These are phyloP conservation scores for Dittrichia graveolens DNA, from an alignment of 129 eudicot species.

Conservation along the genomic window DNA sequence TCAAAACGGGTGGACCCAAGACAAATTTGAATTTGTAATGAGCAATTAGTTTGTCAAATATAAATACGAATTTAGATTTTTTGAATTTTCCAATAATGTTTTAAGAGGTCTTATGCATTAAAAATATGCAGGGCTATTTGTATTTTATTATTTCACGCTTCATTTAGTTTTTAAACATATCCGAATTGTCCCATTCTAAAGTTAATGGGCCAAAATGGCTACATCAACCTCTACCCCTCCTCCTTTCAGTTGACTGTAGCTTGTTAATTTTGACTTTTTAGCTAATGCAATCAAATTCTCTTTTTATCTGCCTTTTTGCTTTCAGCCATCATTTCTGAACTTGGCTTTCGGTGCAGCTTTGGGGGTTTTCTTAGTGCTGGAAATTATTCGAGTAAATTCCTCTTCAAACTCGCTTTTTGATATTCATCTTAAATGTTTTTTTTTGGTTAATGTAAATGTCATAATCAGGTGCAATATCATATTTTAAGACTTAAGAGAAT, in stretches of 20 bases:
- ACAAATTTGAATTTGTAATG: background rate
- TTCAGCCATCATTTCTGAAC: slow-evolving; percentile 83
- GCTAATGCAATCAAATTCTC: slow-evolving; percentile 15
- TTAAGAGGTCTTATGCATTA: slow-evolving; percentile 5
- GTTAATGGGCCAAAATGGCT: background rate
- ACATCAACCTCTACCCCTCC: background rate
- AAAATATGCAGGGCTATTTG: background rate
- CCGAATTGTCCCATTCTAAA: background rate
- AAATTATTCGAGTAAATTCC: slow-evolving; percentile 82
- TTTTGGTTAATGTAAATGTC: slow-evolving; percentile 4
- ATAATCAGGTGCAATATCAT: background rate
- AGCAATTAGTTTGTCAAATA: background rate
- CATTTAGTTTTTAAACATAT: background rate
- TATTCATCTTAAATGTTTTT: background rate
- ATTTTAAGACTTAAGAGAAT: background rate
- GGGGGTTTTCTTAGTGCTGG: slow-evolving; percentile 75
- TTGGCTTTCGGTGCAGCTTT: slow-evolving; percentile 97
- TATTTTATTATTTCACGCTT: background rate
- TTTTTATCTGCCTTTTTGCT: slow-evolving; percentile 3
- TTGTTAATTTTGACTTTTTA: slow-evolving; percentile 11
- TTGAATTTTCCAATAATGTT: background rate
- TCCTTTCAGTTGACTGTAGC: background rate
- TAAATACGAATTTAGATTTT: background rate
- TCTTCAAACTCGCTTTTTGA: slow-evolving; percentile 22
- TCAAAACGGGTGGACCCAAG: background rate